Base-by-base conservation (phyloP, 306 rosid genomes). In the Macrotyloma uniflorum region DNA sequence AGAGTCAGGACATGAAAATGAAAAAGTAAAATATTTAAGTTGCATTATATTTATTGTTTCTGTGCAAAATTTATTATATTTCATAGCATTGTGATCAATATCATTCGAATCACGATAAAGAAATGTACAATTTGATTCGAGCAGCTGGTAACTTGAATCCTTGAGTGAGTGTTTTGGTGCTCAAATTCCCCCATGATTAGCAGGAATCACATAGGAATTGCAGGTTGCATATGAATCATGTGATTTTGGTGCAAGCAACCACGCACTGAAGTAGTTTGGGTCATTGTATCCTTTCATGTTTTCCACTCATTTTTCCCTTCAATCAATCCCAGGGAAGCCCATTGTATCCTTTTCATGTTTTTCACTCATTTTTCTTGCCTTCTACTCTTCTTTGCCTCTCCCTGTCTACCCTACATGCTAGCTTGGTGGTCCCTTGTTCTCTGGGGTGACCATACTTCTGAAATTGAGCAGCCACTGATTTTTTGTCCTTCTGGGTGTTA, bases 1-100 rank as follows among this genome's bases (percentile, higher is more conserved):
- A 43, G 99, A 96, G 87, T 96, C 98, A 0, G 98, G 99, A 76
- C 81, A 91, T 74, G 99, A 91, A 74, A 87, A 89, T 74, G 98
- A 93, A 42, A 22, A 90, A 94, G 99, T 96, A 74, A 77, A 58
- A 38, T 12, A n/a, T 69, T 33, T 20, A 74, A 70, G 49, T 80
- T 67, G 8, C 47, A 67, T 70, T 79, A 53, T 76, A 40, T 28
- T 59, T 66, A 14, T 47, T 57, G 59, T 69, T 35, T 57, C 73
- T 36, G 40, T 9, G 40, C 15, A 5, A 81, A 28, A 32, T 72
- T 16, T 59, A 33, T 61, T 72, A 26, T 80, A 72, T 66, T 57
- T 28, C 58, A 38, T 70, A 5, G 42, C 42, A 30, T 16, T 15
- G 5, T 7, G 28, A 16, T 59, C 20, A 15, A 18, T 28, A 59